Evolutionary conservation across 495 filamentous ascomycete species (phyloP).

Genomic region (Penicillium herquei): DNA sequence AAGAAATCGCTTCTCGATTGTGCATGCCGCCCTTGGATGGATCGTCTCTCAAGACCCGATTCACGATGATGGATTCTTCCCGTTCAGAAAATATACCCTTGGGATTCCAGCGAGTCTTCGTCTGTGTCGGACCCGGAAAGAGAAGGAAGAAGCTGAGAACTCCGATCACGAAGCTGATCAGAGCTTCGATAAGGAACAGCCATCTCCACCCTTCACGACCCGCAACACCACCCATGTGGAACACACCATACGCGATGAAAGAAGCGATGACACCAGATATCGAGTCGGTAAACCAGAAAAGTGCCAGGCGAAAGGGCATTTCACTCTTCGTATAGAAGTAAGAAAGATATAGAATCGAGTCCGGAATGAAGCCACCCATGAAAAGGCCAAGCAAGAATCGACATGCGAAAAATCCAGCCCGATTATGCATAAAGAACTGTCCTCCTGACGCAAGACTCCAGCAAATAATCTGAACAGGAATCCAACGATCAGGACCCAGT

Average conservation of each 20-base stretch:
- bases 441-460: slow-evolving; percentile 28
- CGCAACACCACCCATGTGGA: slow-evolving; percentile 40
- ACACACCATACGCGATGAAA: slow-evolving; percentile 47
- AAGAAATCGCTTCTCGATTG: slow-evolving; percentile 51
- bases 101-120: slow-evolving; percentile 59
- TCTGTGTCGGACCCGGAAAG: slow-evolving; percentile 51
- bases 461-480: slow-evolving; percentile 29
- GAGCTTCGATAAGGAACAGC: slow-evolving; percentile 54
- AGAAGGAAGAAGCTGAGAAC: slow-evolving; percentile 52
- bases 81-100: slow-evolving; percentile 66
- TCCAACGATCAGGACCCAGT: slow-evolving; percentile 59
- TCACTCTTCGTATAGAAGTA: slow-evolving; percentile 68
- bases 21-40: slow-evolving; percentile 51
- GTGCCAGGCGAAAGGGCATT: slow-evolving; percentile 56
- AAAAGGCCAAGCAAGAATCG: slow-evolving; percentile 30
- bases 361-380: slow-evolving; percentile 30
- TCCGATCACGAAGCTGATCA: slow-evolving; percentile 51
- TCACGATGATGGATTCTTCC: slow-evolving; percentile 69
- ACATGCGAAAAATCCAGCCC: slow-evolving; percentile 29
- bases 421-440: slow-evolving; percentile 28
- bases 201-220: slow-evolving; percentile 36
- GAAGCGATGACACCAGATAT: slow-evolving; percentile 45
- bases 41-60: slow-evolving; percentile 67
- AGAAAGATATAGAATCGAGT: slow-evolving; percentile 57
- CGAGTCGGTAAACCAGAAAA: slow-evolving; percentile 63